phyloP scores from a whole-genome alignment of 2,329 filamentous ascomycete genomes.

The Ophiocordyceps robertsii region DNA sequence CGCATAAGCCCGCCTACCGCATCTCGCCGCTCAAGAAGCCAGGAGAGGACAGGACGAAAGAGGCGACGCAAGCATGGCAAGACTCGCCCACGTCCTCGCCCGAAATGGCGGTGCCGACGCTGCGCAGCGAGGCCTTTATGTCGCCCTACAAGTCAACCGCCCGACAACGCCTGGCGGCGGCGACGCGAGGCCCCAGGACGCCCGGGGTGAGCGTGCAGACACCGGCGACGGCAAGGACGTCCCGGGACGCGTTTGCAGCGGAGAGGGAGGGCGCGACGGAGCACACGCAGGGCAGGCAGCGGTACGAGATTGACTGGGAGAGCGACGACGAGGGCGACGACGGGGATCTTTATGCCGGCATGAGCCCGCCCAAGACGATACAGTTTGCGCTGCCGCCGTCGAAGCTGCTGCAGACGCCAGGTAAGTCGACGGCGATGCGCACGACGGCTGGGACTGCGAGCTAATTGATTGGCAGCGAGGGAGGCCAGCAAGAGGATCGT shows the following conservation, averaged over 20 bases:
- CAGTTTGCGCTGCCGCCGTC: slow-evolving; percentile 71
- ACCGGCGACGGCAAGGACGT: slow-evolving; percentile 38
- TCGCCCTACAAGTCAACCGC: slow-evolving; percentile 47
- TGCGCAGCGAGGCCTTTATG: slow-evolving; percentile 76
- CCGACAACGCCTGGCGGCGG: slow-evolving; percentile 26
- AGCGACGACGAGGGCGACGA: slow-evolving; percentile 59
- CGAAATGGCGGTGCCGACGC: slow-evolving; percentile 65
- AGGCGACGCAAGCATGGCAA: slow-evolving; percentile 29
- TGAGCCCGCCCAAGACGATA: slow-evolving; percentile 89
- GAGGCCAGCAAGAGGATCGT: slow-evolving; percentile 75
- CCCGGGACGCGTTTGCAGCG: slow-evolving; percentile 32
- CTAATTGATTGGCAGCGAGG: slow-evolving; percentile 38
- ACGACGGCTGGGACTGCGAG: neutral
- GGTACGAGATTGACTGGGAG: slow-evolving; percentile 57
- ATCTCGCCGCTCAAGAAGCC: slow-evolving; percentile 30
- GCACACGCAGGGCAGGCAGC: slow-evolving; percentile 13
- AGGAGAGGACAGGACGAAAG: slow-evolving; percentile 13
- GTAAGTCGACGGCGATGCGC: slow-evolving; percentile 26
- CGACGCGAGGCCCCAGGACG: slow-evolving; percentile 43
- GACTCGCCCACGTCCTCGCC: slow-evolving; percentile 59
- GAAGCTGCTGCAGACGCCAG: slow-evolving; percentile 67
- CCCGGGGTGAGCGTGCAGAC: slow-evolving; percentile 82
- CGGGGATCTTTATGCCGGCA: slow-evolving; percentile 49
- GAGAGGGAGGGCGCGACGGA: slow-evolving; percentile 9
- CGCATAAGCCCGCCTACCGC: slow-evolving; percentile 43